Evolutionary conservation across 768 basidiomycete genomes (phyloP), one percentile per base, ranked within the genome.

Genomic region (Lactarius pseudohatsudake): DNA sequence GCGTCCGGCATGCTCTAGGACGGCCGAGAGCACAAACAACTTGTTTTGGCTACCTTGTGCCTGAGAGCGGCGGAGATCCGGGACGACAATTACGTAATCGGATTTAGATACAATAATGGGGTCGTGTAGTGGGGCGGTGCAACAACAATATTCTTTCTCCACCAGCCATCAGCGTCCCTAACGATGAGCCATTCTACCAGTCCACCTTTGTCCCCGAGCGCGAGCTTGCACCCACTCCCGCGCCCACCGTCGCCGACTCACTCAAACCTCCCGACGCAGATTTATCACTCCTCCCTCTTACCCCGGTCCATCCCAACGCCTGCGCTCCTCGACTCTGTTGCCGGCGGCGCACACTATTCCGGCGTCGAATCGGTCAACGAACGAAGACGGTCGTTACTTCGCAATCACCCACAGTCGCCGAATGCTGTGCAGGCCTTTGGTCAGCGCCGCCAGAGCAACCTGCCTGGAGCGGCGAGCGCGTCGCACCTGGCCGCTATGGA

Each of bases 331-430:
- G 81, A 83, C 69, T 86, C 85, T 0, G 83, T 86, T 4, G 85
- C 85, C 1, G 82, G 85, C 50, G 87, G 81, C 18, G 85, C 87
- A 0, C 87, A 88, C 70, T 89, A 87, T 70, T 82, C 85, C 5
- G 86, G 86, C 6, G 78, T 77, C 26, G 77, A 76, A 61, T 75
- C 84, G 7, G 80, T 69, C 30, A 82, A 66, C 69, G 74, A 65
- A 54, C 65, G 64, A 30, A 54, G 71, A 28, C 66, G 58, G n/a
- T 67, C 66, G n/a, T 10, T 58, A 22, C 18, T 26, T 4, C 62
- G 57, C n/a, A 6, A 26, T 2, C 32, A 64, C 11, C n/a, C 62
- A 50, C 62, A 70, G 20, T 38, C 70, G 1, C 59, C 20, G 7
- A 20, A 26, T 13, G 26, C 36, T 20, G 38, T 36, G 26, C 32